phyloP scores from a whole-genome alignment of 1,139 yeast genomes.

The Saccharomycopsis crataegensis region DNA sequence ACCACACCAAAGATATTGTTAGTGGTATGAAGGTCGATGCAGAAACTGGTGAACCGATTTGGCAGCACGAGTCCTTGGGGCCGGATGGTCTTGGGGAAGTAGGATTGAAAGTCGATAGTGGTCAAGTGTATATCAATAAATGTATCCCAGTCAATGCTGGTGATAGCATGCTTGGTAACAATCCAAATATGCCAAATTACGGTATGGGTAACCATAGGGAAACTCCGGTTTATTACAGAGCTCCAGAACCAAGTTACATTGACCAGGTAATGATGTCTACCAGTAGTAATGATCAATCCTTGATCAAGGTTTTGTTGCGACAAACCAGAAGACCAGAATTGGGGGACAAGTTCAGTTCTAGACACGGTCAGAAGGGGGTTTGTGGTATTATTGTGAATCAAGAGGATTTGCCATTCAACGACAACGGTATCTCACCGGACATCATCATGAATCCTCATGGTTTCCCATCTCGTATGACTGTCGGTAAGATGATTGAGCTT shows the following conservation, averaged over 20 bases:
- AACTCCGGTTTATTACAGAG: constrained; percentile 85
- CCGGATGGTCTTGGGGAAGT: constrained; percentile 97
- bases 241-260: constrained; percentile 90
- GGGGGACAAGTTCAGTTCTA: constrained; percentile 94
- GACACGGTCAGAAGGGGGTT: constrained; percentile 99
- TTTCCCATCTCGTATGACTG: constrained; percentile 99
- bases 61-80: constrained; percentile 81
- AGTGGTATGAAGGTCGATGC: constrained; percentile 81
- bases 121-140: constrained; percentile 90
- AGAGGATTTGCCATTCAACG: constrained; percentile 93
- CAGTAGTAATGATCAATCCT: constrained; percentile 89
- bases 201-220: constrained; percentile 52
- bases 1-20: constrained; percentile 85
- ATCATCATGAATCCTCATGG: constrained; percentile 99
- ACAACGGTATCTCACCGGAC: constrained; percentile 85
- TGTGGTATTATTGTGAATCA: constrained; percentile 97
- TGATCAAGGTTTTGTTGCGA: constrained; percentile 82
- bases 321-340: constrained; percentile 97
- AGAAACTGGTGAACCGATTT: constrained; percentile 69
- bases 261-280: constrained; percentile 98
- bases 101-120: constrained; percentile 83
- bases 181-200: constrained; percentile 31
- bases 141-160: constrained; percentile 85
- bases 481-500: constrained; percentile 95
- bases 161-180: constrained; percentile 55